phyloP scores from a whole-genome alignment of 345 rosid species.

The Linum lewisii region DNA sequence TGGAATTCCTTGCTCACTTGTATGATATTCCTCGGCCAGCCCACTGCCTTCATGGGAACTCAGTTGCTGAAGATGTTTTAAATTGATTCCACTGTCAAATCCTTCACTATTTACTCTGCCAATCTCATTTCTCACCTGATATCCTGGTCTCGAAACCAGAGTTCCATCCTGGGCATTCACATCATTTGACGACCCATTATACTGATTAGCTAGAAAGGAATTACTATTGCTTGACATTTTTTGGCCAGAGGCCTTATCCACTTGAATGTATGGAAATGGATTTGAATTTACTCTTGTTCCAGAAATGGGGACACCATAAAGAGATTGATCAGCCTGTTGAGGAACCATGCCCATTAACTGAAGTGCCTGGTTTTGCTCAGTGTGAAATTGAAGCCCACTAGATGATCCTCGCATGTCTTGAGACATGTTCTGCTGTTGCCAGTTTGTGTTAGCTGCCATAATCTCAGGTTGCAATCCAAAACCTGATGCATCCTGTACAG shows the following conservation, averaged over 20 bases:
- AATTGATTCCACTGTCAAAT: constrained; percentile 31
- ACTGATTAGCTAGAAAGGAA: constrained; percentile 40
- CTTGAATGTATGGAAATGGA: constrained; percentile 37
- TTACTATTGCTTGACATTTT: constrained; percentile 38
- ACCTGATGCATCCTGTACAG: constrained; percentile 49
- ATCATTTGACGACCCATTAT: constrained; percentile 36
- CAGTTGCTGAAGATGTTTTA: constrained; percentile 34
- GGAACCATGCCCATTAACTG: constrained; percentile 39
- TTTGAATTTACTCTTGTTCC: constrained; percentile 35
- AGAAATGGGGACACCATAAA: constrained; percentile 49
- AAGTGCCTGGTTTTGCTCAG: constrained; percentile 46
- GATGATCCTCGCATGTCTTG: constrained; percentile 51
- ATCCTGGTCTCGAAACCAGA: constrained; percentile 35
- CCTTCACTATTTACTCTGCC: constrained; percentile 30
- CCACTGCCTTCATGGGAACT: constrained; percentile 32
- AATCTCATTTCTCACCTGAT: constrained; percentile 32
- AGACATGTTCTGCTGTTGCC: constrained; percentile 40
- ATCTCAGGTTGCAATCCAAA: constrained; percentile 54
- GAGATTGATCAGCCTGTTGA: constrained; percentile 60
- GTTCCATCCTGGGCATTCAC: constrained; percentile 34
- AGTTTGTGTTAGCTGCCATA: constrained; percentile 40
- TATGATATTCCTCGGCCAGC: constrained; percentile 29
- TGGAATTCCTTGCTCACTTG: constrained; percentile 30
- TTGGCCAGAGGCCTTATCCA: constrained; percentile 36
- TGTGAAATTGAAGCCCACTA: constrained; percentile 40